Evolutionary conservation across 495 filamentous ascomycete genomes (phyloP), one percentile per base, ranked within the genome.

Genomic region (Penicillium coffeae): DNA sequence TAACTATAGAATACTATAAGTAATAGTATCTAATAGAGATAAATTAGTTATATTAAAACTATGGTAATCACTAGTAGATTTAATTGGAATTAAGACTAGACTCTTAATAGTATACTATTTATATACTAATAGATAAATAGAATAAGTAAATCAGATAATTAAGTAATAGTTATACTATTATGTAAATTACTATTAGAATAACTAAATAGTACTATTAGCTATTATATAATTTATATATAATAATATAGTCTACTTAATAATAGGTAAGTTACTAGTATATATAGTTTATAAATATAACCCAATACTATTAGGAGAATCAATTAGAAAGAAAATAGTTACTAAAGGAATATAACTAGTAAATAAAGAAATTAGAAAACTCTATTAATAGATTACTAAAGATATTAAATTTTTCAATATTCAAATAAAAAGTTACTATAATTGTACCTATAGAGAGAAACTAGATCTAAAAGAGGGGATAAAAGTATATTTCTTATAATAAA

Each of bases 381-480:
- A 48, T 10, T 40, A 32, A 25, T 16, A 36, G 32, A 12, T 8
- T 2, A 15, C 33, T 32, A 44, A 33, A 16, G 45, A 42, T 27
- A n/a, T 14, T 45, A 37, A 20, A 22, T 59, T 58, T 22, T n/a
- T 54, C 15, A 58, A 49, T 9, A 4, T 37, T 43, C 9, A 20
- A 8, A 43, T 51, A 44, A 57, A 36, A 3, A 44, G 8, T 30
- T 64, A 64, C 13, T 49, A 50, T 45, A 38, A 59, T 35, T 47
- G 51, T 49, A 12, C 32, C 40, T 52, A 38, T 42, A 38, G 48
- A 38, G 52, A 60, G 35, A 52, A 43, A 49, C 47, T 34, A 45
- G 48, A 43, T 37, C 54, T 62, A 32, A 60, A 60, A 52, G 45
- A 47, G 49, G 51, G 51, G 52, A 59, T 54, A 59, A 63, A 56